These are phyloP conservation scores for Backusella liffmaniae DNA, from an alignment of 192 early-diverging fungal genomes.

Conservation along the genomic window DNA sequence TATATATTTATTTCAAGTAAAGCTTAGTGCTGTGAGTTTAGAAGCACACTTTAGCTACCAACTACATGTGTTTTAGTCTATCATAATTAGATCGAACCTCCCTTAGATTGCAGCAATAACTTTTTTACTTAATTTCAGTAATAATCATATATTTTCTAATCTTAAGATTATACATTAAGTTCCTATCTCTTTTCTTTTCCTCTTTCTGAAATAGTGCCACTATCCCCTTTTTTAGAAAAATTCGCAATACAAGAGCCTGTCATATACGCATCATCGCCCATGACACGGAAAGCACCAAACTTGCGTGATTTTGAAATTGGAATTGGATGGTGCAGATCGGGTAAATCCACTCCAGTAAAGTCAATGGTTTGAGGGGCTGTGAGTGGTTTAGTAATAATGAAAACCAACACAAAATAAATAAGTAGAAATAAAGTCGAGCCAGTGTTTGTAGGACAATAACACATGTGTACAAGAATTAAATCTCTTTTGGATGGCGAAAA, in stretches of 20 bases:
- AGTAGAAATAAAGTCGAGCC: neutral
- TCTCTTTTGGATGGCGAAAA: neutral
- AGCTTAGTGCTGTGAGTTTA: neutral
- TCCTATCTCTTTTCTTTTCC: neutral
- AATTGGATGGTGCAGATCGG: neutral
- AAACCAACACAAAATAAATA: too few relatives aligned
- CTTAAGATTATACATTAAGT: neutral
- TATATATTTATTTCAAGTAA: neutral
- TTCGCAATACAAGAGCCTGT: neutral
- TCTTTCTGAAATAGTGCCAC: too few relatives aligned
- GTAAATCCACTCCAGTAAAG: neutral
- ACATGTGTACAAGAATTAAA: neutral
- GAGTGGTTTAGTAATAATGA: neutral
- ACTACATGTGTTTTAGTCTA: neutral
- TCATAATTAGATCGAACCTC: neutral
- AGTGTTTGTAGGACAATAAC: neutral
- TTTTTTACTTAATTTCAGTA: neutral
- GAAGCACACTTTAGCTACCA: neutral
- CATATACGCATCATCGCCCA: neutral
- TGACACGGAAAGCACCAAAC: neutral
- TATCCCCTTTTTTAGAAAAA: neutral
- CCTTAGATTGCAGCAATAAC: neutral
- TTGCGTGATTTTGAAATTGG: neutral
- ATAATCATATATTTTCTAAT: neutral
- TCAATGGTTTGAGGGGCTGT: neutral